Evolutionary conservation across 345 rosid genomes (phyloP).

Genomic region (Psidium friedrichsthalianum): DNA sequence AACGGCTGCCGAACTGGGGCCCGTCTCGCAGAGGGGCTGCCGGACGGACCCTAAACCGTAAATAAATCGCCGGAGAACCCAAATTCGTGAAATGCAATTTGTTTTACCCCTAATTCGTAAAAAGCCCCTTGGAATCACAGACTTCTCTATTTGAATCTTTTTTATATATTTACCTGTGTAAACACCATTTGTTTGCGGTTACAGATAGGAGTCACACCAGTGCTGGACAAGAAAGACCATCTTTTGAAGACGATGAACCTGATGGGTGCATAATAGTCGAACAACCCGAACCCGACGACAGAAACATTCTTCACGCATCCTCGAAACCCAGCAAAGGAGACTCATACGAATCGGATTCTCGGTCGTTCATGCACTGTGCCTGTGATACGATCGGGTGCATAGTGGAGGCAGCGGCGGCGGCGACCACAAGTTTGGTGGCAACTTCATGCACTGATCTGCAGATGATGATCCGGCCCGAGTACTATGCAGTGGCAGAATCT

Average conservation of each 20-base stretch:
- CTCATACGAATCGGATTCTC: neutral
- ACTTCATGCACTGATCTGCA: neutral
- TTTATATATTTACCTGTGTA: neutral
- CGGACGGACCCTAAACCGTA: too few species aligned
- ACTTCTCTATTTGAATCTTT: neutral
- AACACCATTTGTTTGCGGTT: neutral
- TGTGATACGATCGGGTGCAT: neutral
- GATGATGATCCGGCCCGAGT: neutral
- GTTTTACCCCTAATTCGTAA: too few species aligned
- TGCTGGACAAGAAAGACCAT: neutral
- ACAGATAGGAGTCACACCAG: neutral
- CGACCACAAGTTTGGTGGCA: neutral
- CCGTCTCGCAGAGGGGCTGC: too few species aligned
- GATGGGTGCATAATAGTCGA: neutral
- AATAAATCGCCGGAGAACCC: too few species aligned
- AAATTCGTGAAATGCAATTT: too few species aligned
- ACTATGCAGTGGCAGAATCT: neutral
- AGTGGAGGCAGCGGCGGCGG: too few species aligned
- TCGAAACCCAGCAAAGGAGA: neutral
- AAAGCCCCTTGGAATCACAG: neutral
- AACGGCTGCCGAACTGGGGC: too few species aligned
- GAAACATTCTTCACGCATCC: neutral
- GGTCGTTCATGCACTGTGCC: neutral
- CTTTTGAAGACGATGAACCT: neutral
- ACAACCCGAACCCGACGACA: neutral